A percentile compares a stretch with the other conserved stretches of the same genome.
Evolutionary conservation across 1,284 basidiomycete genomes (phyloP).

Genomic region (Phylloboletellus chloephorus): DNA sequence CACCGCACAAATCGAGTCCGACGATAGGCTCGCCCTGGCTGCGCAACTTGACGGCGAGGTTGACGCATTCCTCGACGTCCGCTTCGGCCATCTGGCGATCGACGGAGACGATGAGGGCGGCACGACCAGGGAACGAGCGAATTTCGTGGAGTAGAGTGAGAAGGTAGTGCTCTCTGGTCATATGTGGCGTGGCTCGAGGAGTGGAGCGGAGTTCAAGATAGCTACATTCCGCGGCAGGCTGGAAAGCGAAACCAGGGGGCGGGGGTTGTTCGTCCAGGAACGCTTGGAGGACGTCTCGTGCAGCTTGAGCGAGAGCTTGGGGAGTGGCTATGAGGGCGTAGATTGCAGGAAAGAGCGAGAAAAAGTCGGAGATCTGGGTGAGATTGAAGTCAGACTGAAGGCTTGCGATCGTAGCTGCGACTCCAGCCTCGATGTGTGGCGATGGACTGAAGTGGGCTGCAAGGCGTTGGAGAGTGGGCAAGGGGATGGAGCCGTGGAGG

Average conservation of each 20-base stretch:
- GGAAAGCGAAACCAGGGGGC: slow-evolving; percentile 20
- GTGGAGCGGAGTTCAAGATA: slow-evolving; percentile 76
- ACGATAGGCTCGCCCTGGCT: slow-evolving; percentile 58
- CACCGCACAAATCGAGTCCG: slow-evolving; percentile 77
- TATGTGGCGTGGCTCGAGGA: slow-evolving; percentile 49
- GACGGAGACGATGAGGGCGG: slow-evolving; percentile 65
- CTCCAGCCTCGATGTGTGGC: slow-evolving; percentile 6
- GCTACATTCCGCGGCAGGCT: slow-evolving; percentile 41
- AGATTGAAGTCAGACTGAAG: slow-evolving; percentile 50
- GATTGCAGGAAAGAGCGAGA: slow-evolving; percentile 68
- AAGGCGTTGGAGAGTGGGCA: slow-evolving; percentile 59
- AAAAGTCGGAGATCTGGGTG: slow-evolving; percentile 61
- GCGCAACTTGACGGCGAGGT: slow-evolving; percentile 52
- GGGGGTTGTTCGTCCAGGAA: slow-evolving; percentile 42
- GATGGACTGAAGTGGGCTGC: slow-evolving; percentile 41
- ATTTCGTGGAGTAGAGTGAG: slow-evolving; percentile 62
- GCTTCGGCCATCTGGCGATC: slow-evolving; percentile 58
- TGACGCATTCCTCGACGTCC: slow-evolving; percentile 51
- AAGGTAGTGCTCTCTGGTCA: slow-evolving; percentile 58
- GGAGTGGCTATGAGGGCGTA: slow-evolving; percentile 67
- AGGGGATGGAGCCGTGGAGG: slow-evolving; percentile 76
- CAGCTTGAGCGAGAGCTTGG: slow-evolving; percentile 44
- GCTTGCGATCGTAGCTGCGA: slow-evolving; percentile 16
- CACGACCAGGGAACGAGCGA: slow-evolving; percentile 48
- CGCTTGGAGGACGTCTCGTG: slow-evolving; percentile 55